These are phyloP conservation scores for Ambrosia hybrid DNA, from an alignment of 140 eudicot genomes.

Conservation along the genomic window DNA sequence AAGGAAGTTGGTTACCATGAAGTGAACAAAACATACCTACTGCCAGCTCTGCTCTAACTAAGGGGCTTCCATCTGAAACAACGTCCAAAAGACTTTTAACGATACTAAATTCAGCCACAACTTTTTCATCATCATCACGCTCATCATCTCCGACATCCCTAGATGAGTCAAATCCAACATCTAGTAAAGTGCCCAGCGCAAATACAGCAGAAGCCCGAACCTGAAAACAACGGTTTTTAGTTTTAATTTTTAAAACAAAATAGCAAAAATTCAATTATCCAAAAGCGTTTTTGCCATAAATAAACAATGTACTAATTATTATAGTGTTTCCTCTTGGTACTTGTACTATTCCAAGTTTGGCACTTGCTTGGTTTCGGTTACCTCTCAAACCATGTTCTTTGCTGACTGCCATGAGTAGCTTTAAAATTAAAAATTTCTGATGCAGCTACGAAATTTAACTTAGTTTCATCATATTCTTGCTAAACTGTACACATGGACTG, in stretches of 20 bases:
- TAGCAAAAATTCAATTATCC: not conserved
- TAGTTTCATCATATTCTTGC: no score
- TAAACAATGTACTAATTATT: not conserved
- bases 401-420: no score
- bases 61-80: constrained; percentile 95
- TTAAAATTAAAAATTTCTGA: no score
- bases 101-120: constrained; percentile 69
- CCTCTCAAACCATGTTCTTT: no score
- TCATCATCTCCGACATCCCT: constrained; percentile 85
- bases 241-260: not conserved
- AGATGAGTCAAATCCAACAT: constrained; percentile 82
- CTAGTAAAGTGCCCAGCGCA: constrained; percentile 87
- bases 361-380: no score
- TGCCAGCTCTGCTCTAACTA: constrained; percentile 95
- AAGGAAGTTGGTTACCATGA: not conserved
- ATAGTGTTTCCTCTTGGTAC: not conserved
- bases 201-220: constrained; percentile 97
- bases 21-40: constrained; percentile 57
- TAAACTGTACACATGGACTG: no score
- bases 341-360: not conserved
- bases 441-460: no score
- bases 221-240: constrained; percentile 38
- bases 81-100: constrained; percentile 75
- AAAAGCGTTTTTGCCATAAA: not conserved
- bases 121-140: constrained; percentile 92